Percentiles rank a stretch among this genome's conserved stretches.
These are phyloP conservation scores for Botryotinia convoluta DNA, from an alignment of 2,329 filamentous ascomycete species.

Conservation along the genomic window DNA sequence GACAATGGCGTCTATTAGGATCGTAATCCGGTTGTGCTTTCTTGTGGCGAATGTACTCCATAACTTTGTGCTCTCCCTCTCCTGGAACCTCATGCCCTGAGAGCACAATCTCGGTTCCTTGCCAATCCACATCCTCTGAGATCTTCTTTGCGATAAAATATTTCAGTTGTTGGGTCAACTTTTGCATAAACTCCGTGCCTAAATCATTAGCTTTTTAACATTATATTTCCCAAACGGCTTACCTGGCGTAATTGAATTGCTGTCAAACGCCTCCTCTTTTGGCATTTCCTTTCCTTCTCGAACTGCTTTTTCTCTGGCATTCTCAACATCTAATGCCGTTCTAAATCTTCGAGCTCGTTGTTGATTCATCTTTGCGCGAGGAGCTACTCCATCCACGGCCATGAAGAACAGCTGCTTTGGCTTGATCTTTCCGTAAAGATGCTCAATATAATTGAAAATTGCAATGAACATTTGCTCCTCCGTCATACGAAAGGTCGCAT, in stretches of 20 bases:
- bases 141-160: slow-evolving; percentile 99
- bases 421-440: slow-evolving; percentile 97
- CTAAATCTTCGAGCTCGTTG: slow-evolving; percentile 93
- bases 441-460: slow-evolving; percentile 99
- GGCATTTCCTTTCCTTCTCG: slow-evolving; percentile 87
- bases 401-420: slow-evolving; percentile 99
- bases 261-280: slow-evolving; percentile 94
- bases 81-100: slow-evolving; percentile 97
- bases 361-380: slow-evolving; percentile 99
- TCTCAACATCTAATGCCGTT: slow-evolving; percentile 87
- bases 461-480: slow-evolving; percentile 99
- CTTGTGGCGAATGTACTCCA: slow-evolving; percentile 98
- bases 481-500: slow-evolving; percentile 85
- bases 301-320: slow-evolving; percentile 88
- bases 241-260: slow-evolving; percentile 97
- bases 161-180: slow-evolving; percentile 87
- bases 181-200: slow-evolving; percentile 91
- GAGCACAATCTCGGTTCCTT: slow-evolving; percentile 91
- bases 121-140: slow-evolving; percentile 95
- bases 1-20: slow-evolving; percentile 89
- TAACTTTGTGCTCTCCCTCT: slow-evolving; percentile 99
- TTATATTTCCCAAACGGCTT: slow-evolving; percentile 20
- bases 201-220: slow-evolving; percentile 39
- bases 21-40: slow-evolving; percentile 94
- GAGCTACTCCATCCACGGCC: slow-evolving; percentile 97